Conservation (phyloP, 768 basidiomycete species). For the Cubamyces lactineus region DNA sequence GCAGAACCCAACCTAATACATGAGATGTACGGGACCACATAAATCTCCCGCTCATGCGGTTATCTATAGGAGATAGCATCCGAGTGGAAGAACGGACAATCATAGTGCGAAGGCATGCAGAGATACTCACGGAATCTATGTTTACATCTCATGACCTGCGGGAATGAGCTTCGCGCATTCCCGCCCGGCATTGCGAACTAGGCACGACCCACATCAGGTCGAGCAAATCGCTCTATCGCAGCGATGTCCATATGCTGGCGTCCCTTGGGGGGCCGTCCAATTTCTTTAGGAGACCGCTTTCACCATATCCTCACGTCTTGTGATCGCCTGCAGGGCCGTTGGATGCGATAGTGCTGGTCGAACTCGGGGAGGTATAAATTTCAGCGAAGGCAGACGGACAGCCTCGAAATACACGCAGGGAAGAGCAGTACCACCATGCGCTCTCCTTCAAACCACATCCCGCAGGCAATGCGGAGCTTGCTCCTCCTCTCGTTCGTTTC, state of each 20-base stretch:
- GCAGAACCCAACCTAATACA: too few species aligned
- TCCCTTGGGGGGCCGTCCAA: not conserved
- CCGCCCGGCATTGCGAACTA: not conserved
- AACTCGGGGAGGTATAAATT: not conserved
- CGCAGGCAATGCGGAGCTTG: slow-evolving; percentile 2
- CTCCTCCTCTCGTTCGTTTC: slow-evolving; percentile 20
- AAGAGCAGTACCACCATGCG: slow-evolving; percentile 2
- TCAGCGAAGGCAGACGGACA: not conserved
- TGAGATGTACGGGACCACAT: too few species aligned
- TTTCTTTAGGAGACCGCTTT: not conserved
- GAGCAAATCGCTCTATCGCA: slow-evolving; percentile 3
- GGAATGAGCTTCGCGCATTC: not conserved
- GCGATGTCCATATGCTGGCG: slow-evolving; percentile 8
- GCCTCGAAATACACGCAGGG: not conserved
- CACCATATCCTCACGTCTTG: not conserved
- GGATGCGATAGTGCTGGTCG: not conserved
- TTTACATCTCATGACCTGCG: slow-evolving; percentile 12
- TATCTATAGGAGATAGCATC: slow-evolving; percentile 17
- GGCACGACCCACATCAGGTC: not conserved
- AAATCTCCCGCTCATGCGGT: not conserved
- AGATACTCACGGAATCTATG: slow-evolving; percentile 12
- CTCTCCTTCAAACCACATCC: slow-evolving; percentile 3
- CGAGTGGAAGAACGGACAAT: not conserved
- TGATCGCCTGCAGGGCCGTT: slow-evolving; percentile 11
- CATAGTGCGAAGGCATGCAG: not conserved